Percentiles rank a stretch among this genome's conserved stretches.
phyloP scores from a whole-genome alignment of 1,139 yeast species.

The Groenewaldozyma auringiensis region DNA sequence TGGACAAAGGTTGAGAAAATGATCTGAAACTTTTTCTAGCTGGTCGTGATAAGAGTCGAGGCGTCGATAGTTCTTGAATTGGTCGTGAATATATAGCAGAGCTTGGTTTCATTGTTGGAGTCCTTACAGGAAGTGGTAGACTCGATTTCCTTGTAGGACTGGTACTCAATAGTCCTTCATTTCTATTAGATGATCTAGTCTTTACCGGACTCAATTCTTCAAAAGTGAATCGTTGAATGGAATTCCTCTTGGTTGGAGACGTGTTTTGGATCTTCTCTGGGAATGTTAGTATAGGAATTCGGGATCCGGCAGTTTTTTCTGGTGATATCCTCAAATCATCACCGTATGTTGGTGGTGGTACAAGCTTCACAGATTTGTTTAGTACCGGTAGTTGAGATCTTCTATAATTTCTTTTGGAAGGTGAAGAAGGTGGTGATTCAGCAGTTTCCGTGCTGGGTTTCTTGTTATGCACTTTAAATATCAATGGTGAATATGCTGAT shows the following conservation, averaged over 20 bases:
- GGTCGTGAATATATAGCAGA: background rate
- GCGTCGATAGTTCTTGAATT: background rate
- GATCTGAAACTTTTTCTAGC: background rate
- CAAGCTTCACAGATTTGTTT: background rate
- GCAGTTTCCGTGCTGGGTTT: background rate
- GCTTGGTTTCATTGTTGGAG: background rate
- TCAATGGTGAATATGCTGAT: conserved; percentile 1
- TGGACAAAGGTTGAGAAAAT: background rate
- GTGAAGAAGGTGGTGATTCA: background rate
- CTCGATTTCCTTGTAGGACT: background rate
- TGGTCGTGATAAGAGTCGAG: background rate
- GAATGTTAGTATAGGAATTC: background rate
- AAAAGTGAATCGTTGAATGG: background rate
- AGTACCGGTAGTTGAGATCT: background rate
- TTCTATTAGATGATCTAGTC: background rate
- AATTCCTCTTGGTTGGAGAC: background rate
- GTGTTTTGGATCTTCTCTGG: background rate
- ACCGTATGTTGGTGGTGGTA: background rate
- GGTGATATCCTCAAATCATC: background rate
- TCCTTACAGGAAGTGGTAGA: background rate
- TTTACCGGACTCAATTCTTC: background rate
- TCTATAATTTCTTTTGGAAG: background rate
- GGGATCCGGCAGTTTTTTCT: background rate
- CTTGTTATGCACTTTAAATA: background rate
- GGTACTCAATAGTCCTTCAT: background rate